Evolutionary conservation across 208 protist genomes (phyloP).

Genomic region (Crithidia mellificae): DNA sequence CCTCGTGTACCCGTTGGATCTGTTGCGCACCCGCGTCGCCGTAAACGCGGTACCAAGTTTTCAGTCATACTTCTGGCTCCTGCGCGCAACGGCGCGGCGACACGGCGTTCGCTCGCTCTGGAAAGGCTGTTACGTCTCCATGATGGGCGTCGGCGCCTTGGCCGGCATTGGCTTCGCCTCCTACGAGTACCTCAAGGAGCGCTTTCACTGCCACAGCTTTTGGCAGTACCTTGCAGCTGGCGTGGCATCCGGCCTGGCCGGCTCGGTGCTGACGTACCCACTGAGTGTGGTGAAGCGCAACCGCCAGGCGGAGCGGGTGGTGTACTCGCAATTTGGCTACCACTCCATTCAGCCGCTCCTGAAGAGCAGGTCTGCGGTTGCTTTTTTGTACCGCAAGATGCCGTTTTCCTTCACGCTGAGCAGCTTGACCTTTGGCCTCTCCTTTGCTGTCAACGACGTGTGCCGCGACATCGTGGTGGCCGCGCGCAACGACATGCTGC

Average conservation of each 20-base stretch:
- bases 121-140: constrained; percentile 83
- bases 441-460: constrained; percentile 79
- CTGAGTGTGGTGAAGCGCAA: constrained; percentile 85
- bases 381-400: constrained; percentile 74
- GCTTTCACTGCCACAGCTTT: constrained; percentile 65
- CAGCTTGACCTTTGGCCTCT: constrained; percentile 78
- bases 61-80: constrained; percentile 79
- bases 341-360: constrained; percentile 49
- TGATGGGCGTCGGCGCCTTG: constrained; percentile 86
- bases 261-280: constrained; percentile 86
- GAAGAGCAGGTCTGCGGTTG: constrained; percentile 44
- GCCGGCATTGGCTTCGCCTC: constrained; percentile 90
- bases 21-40: constrained; percentile 83
- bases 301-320: constrained; percentile 70
- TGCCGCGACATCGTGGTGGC: constrained; percentile 62
- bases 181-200: constrained; percentile 87
- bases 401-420: constrained; percentile 69
- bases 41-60: constrained; percentile 50
- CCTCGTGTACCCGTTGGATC: constrained; percentile 92
- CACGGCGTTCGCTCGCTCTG: constrained; percentile 65
- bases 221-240: constrained; percentile 67
- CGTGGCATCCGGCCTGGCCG: constrained; percentile 65
- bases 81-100: constrained; percentile 60
- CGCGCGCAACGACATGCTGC: constrained; percentile 67
- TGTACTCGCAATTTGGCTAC: constrained; percentile 42